These are phyloP conservation scores for Stachybotrys chlorohalonatus DNA, from an alignment of 2,329 filamentous ascomycete genomes.

Conservation along the genomic window DNA sequence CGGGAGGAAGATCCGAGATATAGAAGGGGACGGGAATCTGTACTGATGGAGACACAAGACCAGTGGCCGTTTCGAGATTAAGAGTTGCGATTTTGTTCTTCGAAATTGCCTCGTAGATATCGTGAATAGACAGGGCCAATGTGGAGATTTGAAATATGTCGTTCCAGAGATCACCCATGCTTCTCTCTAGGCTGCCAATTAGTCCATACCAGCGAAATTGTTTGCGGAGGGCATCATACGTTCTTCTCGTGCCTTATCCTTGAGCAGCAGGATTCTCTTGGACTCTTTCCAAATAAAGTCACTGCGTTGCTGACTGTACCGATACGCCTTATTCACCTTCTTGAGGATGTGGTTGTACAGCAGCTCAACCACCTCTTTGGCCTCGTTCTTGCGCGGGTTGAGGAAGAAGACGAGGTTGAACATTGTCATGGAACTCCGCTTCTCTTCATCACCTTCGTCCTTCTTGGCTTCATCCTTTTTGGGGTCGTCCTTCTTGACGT, in stretches of 20 bases:
- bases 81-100: slow-evolving; percentile 80
- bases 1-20: slow-evolving; percentile 61
- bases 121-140: slow-evolving; percentile 72
- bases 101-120: slow-evolving; percentile 73
- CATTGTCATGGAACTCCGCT: slow-evolving; percentile 77
- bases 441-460: slow-evolving; percentile 47
- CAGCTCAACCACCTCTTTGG: slow-evolving; percentile 63
- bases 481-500: slow-evolving; percentile 14
- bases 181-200: slow-evolving; percentile 30
- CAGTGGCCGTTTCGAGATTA: slow-evolving; percentile 57
- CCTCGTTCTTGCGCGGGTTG: slow-evolving; percentile 69
- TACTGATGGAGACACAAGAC: slow-evolving; percentile 51
- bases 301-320: slow-evolving; percentile 82
- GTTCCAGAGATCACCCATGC: slow-evolving; percentile 59
- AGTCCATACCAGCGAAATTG: neutral
- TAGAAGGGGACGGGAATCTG: slow-evolving; percentile 60
- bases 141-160: slow-evolving; percentile 65
- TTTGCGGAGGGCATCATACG: slow-evolving; percentile 26
- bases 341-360: slow-evolving; percentile 84
- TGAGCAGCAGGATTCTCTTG: slow-evolving; percentile 70
- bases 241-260: slow-evolving; percentile 71
- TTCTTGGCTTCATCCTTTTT: slow-evolving; percentile 19
- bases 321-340: slow-evolving; percentile 85
- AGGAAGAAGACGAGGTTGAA: slow-evolving; percentile 95
- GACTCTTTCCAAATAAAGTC: slow-evolving; percentile 91